A percentile compares a stretch with the other conserved stretches of the same genome.
Evolutionary conservation across 2,329 filamentous ascomycete species (phyloP).

Genomic region (Aspergillus transmontanensis): DNA sequence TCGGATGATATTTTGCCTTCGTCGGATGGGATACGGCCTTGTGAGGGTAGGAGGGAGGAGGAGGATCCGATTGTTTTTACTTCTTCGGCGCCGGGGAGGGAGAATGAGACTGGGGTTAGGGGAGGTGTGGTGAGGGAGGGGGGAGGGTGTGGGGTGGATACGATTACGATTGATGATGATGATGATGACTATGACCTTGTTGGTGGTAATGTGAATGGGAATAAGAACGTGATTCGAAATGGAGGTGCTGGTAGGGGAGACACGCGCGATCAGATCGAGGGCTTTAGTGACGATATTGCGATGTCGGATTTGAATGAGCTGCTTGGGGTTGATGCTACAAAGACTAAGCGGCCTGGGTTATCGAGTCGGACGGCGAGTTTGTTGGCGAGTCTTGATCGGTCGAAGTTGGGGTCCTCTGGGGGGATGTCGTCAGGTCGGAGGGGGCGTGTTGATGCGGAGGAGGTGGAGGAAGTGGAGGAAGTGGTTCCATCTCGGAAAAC

Average conservation of each 20-base stretch:
- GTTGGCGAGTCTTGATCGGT: conserved; percentile 35
- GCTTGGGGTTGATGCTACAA: conserved; percentile 19
- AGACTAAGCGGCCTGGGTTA: conserved; percentile 27
- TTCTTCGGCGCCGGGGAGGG: conserved; percentile 40
- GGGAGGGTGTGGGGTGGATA: conserved; percentile 15
- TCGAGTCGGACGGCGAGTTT: conserved; percentile 46
- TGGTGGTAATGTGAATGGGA: no score
- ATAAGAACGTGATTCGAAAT: background rate
- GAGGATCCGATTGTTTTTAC: conserved; percentile 48
- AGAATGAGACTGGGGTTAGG: background rate
- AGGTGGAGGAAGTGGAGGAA: conserved; percentile 25
- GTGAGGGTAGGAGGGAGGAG: conserved; percentile 24
- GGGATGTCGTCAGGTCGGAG: conserved; percentile 1
- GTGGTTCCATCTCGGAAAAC: conserved; percentile 51
- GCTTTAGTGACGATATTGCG: conserved; percentile 36
- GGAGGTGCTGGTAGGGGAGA: background rate
- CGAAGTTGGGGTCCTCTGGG: conserved; percentile 9
- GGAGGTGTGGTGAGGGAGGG: background rate
- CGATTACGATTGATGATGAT: conserved; percentile 42
- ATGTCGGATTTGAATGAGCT: conserved; percentile 30
- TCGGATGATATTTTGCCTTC: conserved; percentile 30
- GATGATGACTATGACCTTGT: conserved; percentile 9
- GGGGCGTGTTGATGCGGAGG: conserved; percentile 3
- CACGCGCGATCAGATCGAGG: conserved; percentile 31
- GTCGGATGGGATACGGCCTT: conserved; percentile 12